Percentiles rank a stretch among this genome's conserved stretches.
Conservation (phyloP, 768 basidiomycete species). For the Mycena latifolia region DNA sequence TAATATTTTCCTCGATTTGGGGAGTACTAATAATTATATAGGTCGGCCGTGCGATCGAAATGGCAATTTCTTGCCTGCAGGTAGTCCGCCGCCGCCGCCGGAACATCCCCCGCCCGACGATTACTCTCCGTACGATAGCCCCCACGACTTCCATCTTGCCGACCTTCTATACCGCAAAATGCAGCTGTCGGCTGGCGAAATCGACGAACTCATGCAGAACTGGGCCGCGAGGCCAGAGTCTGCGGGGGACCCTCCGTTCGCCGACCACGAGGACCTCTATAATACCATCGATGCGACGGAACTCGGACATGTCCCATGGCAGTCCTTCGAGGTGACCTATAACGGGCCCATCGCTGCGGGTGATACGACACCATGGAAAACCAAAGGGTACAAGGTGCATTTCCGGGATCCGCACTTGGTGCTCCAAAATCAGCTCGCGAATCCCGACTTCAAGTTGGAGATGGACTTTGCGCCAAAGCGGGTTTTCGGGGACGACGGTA, state of each 20-base stretch:
- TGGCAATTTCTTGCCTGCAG: constrained; percentile 4
- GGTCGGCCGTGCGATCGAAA: constrained; percentile 15
- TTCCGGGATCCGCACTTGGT: constrained; percentile 38
- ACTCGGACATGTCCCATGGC: constrained; percentile 17
- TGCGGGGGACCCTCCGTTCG: constrained; percentile 16
- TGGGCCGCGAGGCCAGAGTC: constrained; percentile 23
- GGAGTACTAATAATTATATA: neutral
- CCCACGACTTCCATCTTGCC: constrained; percentile 22
- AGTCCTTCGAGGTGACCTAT: constrained; percentile 14
- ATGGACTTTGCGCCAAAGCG: constrained; percentile 41
- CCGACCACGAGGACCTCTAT: constrained; percentile 25
- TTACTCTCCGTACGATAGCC: neutral
- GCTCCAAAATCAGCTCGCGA: constrained; percentile 35
- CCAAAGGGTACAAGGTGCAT: constrained; percentile 38
- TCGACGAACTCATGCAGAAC: constrained; percentile 29
- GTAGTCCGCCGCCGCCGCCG: neutral
- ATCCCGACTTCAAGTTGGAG: constrained; percentile 41
- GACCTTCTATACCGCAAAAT: constrained; percentile 26
- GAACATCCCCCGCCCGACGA: constrained; percentile 1
- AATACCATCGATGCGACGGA: constrained; percentile 20
- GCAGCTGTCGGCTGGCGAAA: constrained; percentile 21
- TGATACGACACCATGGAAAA: constrained; percentile 22
- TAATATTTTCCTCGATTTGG: neutral
- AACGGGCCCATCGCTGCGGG: constrained; percentile 1
- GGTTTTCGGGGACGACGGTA: constrained; percentile 24